A percentile compares a stretch with the other conserved stretches of the same genome.
Evolutionary conservation across 805 yeast genomes (phyloP).

Genomic region (Candida yuanshanica): DNA sequence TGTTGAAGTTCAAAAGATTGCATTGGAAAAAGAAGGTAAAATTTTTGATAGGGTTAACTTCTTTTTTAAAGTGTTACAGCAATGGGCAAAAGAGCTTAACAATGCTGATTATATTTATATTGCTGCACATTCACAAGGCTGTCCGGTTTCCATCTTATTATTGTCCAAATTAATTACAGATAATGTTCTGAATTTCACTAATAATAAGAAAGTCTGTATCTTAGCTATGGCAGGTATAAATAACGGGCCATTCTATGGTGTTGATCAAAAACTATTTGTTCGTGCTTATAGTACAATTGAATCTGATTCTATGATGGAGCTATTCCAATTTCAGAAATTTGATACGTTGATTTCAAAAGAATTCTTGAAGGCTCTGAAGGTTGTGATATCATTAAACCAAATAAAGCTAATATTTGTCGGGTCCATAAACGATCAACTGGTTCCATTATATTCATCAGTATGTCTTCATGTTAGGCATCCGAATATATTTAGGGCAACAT

Average conservation of each 20-base stretch:
- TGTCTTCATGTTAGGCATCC: constrained; percentile 86
- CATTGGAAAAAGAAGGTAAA: constrained; percentile 90
- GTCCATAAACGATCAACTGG: constrained; percentile 88
- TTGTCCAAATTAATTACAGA: constrained; percentile 67
- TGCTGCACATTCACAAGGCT: constrained; percentile 95
- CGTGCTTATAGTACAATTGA: constrained; percentile 90
- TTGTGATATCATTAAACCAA: constrained; percentile 53
- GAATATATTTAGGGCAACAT: constrained; percentile 81
- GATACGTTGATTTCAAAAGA: constrained; percentile 67
- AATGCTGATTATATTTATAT: constrained; percentile 85
- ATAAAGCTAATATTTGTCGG: constrained; percentile 81
- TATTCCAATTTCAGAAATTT: constrained; percentile 82
- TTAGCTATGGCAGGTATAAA: constrained; percentile 95
- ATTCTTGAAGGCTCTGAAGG: constrained; percentile 60
- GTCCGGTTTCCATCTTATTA: constrained; percentile 81
- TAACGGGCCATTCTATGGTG: constrained; percentile 90
- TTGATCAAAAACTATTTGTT: constrained; percentile 76
- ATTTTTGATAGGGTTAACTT: constrained; percentile 80
- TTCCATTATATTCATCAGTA: constrained; percentile 84
- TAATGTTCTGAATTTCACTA: constrained; percentile 36
- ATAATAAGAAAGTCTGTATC: constrained; percentile 48
- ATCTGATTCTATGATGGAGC: constrained; percentile 76
- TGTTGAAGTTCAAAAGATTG: constrained; percentile 73
- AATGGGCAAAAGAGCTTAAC: constrained; percentile 48
- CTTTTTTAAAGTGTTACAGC: constrained; percentile 64